Evolutionary conservation across 1,284 basidiomycete genomes (phyloP).

Genomic region (Apiotrichum porosum): DNA sequence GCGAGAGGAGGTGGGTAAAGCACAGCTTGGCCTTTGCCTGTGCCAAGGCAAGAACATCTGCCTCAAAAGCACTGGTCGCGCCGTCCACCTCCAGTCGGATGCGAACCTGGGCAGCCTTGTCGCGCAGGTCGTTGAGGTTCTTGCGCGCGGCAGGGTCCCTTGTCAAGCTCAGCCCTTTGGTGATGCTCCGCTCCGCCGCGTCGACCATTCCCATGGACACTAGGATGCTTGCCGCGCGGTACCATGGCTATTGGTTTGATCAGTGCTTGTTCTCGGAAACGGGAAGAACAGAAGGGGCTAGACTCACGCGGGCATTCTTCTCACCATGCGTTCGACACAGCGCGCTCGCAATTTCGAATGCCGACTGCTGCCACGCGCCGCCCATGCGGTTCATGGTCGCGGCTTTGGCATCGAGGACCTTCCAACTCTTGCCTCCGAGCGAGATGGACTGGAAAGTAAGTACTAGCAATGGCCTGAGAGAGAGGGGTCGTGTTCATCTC

Average conservation of each 20-base stretch:
- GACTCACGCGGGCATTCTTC: slow-evolving; percentile 11
- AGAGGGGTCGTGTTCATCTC: background rate
- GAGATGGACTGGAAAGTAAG: slow-evolving; percentile 20
- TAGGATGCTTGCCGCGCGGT: slow-evolving; percentile 25
- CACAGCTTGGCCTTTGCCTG: slow-evolving; percentile 17
- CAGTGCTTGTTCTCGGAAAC: too few relatives aligned
- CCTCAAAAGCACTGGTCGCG: background rate
- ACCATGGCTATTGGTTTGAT: slow-evolving; percentile 24
- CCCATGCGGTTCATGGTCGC: slow-evolving; percentile 24
- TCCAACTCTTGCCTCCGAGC: slow-evolving; percentile 21
- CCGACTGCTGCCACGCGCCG: slow-evolving; percentile 17
- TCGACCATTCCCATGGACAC: slow-evolving; percentile 9
- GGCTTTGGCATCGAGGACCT: slow-evolving; percentile 26
- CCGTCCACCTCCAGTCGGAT: background rate
- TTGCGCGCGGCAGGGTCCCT: background rate
- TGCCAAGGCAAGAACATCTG: background rate
- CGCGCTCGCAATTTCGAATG: slow-evolving; percentile 20
- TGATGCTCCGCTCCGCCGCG: slow-evolving; percentile 9
- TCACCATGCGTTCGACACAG: slow-evolving; percentile 24
- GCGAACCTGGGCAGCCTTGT: background rate
- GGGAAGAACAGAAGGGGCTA: too few relatives aligned
- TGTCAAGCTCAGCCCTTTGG: slow-evolving; percentile 1
- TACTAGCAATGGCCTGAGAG: background rate
- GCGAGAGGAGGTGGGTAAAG: slow-evolving; percentile 25
- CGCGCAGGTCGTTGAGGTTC: slow-evolving; percentile 3